Evolutionary conservation across 2,329 filamentous ascomycete species (phyloP).

Genomic region (Aspergillus chevalieri): DNA sequence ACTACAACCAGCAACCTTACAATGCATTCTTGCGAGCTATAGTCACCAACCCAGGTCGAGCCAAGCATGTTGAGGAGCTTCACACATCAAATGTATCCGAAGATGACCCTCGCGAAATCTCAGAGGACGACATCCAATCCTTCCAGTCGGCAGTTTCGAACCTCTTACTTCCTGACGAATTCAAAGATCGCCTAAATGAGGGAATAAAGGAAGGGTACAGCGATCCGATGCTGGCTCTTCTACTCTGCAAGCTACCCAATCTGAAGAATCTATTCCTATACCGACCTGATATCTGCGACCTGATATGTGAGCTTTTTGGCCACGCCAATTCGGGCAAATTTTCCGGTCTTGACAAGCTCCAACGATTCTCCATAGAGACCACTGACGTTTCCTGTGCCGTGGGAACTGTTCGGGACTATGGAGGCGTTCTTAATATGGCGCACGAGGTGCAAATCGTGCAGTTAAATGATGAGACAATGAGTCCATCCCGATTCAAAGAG

Average conservation of each 20-base stretch:
- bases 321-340: not conserved
- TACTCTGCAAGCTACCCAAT: not conserved
- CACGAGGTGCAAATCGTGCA: not conserved
- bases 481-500: not conserved
- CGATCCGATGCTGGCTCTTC: not conserved
- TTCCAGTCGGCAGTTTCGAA: not conserved
- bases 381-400: not conserved
- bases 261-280: not conserved
- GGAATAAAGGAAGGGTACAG: not conserved
- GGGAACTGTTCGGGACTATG: not conserved
- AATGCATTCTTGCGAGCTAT: not conserved
- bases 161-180: not conserved
- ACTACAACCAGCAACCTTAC: not conserved
- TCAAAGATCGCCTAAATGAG: not conserved
- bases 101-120: not conserved
- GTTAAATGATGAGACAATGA: not conserved
- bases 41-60: not conserved
- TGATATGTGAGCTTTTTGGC: not conserved
- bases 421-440: not conserved
- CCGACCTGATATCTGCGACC: not conserved
- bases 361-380: not conserved
- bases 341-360: not conserved
- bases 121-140: not conserved
- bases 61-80: not conserved
- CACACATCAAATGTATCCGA: not conserved